These are phyloP conservation scores for Aspergillus floridensis DNA, from an alignment of 2,329 filamentous ascomycete genomes.

Conservation along the genomic window DNA sequence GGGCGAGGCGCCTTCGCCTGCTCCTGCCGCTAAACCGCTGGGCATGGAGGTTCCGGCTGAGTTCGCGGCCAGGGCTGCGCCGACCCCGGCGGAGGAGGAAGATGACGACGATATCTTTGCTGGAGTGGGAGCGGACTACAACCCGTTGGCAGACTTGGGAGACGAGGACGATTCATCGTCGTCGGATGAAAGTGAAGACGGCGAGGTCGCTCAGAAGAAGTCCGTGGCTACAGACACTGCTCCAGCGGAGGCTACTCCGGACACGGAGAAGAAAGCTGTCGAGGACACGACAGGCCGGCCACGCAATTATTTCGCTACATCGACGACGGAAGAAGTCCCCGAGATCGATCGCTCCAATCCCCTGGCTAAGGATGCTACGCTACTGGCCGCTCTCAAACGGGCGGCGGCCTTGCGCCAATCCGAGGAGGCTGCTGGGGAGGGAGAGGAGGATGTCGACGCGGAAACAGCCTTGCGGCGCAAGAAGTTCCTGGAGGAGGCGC, in stretches of 20 bases:
- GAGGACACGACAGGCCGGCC: slow-evolving; percentile 24
- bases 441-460: slow-evolving; percentile 47
- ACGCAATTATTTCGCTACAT: slow-evolving; percentile 50
- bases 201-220: slow-evolving; percentile 17
- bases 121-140: slow-evolving; percentile 58
- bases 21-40: slow-evolving; percentile 43
- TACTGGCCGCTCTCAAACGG: slow-evolving; percentile 81
- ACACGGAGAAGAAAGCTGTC: slow-evolving; percentile 11
- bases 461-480: slow-evolving; percentile 67
- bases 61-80: slow-evolving; percentile 35
- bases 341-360: slow-evolving; percentile 43
- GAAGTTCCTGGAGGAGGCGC: slow-evolving; percentile 67
- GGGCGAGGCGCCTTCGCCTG: slow-evolving; percentile 22
- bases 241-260: slow-evolving; percentile 1
- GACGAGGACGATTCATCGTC: slow-evolving; percentile 48
- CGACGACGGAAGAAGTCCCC: slow-evolving; percentile 51
- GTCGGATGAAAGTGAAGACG: slow-evolving; percentile 37
- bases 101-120: slow-evolving; percentile 63
- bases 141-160: slow-evolving; percentile 55
- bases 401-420: slow-evolving; percentile 62
- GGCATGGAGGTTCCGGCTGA: slow-evolving; percentile 51
- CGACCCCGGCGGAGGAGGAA: slow-evolving; percentile 41
- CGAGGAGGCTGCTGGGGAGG: slow-evolving; percentile 41
- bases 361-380: slow-evolving; percentile 67
- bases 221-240: slow-evolving; percentile 8